Evolutionary conservation across 169 alveolate species (phyloP), one percentile per base, ranked within the genome.

Genomic region (Perkinsus marinus): DNA sequence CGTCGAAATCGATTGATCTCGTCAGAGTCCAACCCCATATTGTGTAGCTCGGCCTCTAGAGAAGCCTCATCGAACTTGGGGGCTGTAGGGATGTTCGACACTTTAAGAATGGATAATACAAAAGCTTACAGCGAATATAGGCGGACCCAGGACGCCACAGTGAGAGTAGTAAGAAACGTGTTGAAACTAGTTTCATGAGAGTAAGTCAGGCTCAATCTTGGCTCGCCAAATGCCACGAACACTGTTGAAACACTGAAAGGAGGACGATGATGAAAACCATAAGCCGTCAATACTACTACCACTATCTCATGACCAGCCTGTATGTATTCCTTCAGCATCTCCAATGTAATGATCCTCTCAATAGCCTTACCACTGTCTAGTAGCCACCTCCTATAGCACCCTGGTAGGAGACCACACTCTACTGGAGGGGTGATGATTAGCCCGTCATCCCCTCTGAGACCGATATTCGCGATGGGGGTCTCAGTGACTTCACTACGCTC

Each of bases 401-500:
- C 79, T 19, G 79, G 79, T 13, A 57, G 79, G 22, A 57, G 79
- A 7, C 79, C 79, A 57, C 79, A 57, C 30, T 57, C 37, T 16
- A 0, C 34, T 0, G 79, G 7, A 2, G 79, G 79, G 3, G 79
- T 57, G 37, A 57, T 19, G 3, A 57, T 57, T 16, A 57, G 9
- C 3, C 79, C 79, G 22, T 57, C 34, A 2, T 57, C 79, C 79
- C 26, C 5, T 26, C 79, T 57, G 7, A 57, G 36, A 0, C 79
- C 91, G 0, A 89, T 6, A 41, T 89, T 89, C 26, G 91, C 91
- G 26, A 89, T 89, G 37, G 46, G 0, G 0, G 46, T 39, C 46
- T 89, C 91, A 30, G 91, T 89, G 16, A 89, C 68, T 37, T 89
- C 91, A 38, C 91, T 68, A 89, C 91, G 91, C 17, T 39, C 38